Evolutionary conservation across 352 stramenopile species (phyloP).

Genomic region (Phytophthora foliorum): DNA sequence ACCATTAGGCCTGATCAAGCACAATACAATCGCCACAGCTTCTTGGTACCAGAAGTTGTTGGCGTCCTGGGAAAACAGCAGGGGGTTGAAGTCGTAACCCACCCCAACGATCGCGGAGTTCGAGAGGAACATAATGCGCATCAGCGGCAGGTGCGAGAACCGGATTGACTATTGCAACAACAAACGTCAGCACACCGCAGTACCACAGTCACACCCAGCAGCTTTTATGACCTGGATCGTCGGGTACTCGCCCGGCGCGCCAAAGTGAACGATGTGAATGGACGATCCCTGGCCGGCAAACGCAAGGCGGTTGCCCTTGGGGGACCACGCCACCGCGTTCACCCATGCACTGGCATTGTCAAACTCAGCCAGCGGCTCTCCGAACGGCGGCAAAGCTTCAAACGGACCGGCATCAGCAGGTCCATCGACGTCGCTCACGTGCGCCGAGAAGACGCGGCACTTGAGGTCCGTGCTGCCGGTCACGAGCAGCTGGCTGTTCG

Average conservation of each 20-base stretch:
- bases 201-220: background rate
- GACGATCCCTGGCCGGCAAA: conserved; percentile 94
- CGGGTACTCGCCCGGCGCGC: conserved; percentile 67
- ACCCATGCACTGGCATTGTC: conserved; percentile 93
- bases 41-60: conserved; percentile 77
- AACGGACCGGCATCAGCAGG: conserved; percentile 79
- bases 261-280: conserved; percentile 92
- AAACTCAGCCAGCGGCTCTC: conserved; percentile 85
- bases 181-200: conserved; percentile 1
- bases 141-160: conserved; percentile 89
- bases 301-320: conserved; percentile 86
- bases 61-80: conserved; percentile 86
- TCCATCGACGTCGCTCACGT: conserved; percentile 86
- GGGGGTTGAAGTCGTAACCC: conserved; percentile 94
- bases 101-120: conserved; percentile 90
- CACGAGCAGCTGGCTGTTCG: conserved; percentile 93
- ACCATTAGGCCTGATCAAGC: background rate
- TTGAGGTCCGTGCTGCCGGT: conserved; percentile 95
- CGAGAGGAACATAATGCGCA: conserved; percentile 89
- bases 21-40: conserved; percentile 12
- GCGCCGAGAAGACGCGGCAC: conserved; percentile 93
- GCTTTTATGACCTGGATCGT: conserved; percentile 66
- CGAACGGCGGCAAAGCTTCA: conserved; percentile 78
- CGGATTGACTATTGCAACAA: conserved; percentile 76
- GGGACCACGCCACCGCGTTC: conserved; percentile 93